Conservation (phyloP, 2,329 filamentous ascomycete genomes). For the Gaeumannomyces sp. region DNA sequence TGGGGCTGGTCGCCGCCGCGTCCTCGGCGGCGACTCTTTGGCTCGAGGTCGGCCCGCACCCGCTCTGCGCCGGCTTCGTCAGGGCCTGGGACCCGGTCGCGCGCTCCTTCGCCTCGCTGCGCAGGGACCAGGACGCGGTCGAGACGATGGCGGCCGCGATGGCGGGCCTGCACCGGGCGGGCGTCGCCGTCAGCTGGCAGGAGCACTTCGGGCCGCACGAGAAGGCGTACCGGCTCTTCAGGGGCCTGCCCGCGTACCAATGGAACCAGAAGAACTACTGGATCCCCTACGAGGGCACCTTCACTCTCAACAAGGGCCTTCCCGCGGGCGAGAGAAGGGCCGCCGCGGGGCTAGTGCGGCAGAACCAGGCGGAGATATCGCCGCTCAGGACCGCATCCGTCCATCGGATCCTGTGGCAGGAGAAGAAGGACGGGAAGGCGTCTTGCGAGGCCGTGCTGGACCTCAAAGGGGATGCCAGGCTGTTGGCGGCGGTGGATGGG, state of each 20-base stretch:
- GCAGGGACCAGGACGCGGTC: slow-evolving; percentile 50
- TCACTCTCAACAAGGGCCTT: slow-evolving; percentile 57
- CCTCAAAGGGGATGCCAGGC: too few species aligned
- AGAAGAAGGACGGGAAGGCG: too few species aligned
- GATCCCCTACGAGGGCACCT: slow-evolving; percentile 56
- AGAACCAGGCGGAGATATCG: too few species aligned
- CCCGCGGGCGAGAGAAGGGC: slow-evolving; percentile 18
- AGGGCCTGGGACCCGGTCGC: slow-evolving; percentile 26
- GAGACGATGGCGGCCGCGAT: slow-evolving; percentile 46
- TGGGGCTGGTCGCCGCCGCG: slow-evolving; percentile 25
- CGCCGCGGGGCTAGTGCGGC: too few species aligned
- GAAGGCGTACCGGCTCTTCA: slow-evolving; percentile 43
- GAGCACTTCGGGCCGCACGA: slow-evolving; percentile 61
- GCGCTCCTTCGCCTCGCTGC: slow-evolving; percentile 41
- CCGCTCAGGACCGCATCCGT: slow-evolving; percentile 26
- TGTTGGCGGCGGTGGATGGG: slow-evolving; percentile 28
- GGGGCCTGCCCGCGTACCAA: slow-evolving; percentile 61
- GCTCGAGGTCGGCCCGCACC: slow-evolving; percentile 65
- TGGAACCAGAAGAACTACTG: slow-evolving; percentile 70
- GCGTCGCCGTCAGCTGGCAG: slow-evolving; percentile 58
- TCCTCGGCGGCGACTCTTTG: slow-evolving; percentile 53
- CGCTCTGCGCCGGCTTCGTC: slow-evolving; percentile 57
- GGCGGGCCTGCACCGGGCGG: slow-evolving; percentile 43
- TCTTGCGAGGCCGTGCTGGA: too few species aligned
- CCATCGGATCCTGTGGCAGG: slow-evolving; percentile 25